phyloP scores from a whole-genome alignment of 371 early-diverging fungal genomes.

The Circinella minor region DNA sequence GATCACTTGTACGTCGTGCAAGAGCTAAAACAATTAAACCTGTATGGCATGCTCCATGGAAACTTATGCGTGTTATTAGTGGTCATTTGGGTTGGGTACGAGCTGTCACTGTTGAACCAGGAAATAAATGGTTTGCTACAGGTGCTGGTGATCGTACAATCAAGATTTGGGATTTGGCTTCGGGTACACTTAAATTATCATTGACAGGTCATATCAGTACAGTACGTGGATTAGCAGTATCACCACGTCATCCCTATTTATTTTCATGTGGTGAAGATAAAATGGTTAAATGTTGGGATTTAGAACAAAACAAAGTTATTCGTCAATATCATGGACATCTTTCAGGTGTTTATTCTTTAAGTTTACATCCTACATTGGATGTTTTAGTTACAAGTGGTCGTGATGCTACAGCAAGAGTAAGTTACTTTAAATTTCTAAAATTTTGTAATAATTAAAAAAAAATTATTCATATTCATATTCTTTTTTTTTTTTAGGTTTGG shows the following conservation, averaged over 20 bases:
- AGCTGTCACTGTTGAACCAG: slow-evolving; percentile 89
- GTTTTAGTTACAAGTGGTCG: slow-evolving; percentile 94
- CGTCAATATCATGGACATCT: slow-evolving; percentile 98
- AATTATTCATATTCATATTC: no score
- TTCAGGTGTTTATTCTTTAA: slow-evolving; percentile 89
- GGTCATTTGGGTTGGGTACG: slow-evolving; percentile 99
- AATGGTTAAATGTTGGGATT: slow-evolving; percentile 98
- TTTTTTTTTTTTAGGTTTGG: slow-evolving; percentile 70
- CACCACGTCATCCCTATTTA: slow-evolving; percentile 93
- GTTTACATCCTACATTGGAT: slow-evolving; percentile 93
- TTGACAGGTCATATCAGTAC: slow-evolving; percentile 97
- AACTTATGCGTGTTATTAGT: slow-evolving; percentile 94
- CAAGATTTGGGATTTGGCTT: slow-evolving; percentile 99
- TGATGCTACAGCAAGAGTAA: slow-evolving; percentile 91
- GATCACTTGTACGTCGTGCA: slow-evolving; percentile 65
- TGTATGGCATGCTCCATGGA: slow-evolving; percentile 99
- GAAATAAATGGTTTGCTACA: slow-evolving; percentile 97
- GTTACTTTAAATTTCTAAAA: no score
- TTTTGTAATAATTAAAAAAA: no score
- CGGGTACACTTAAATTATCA: slow-evolving; percentile 92
- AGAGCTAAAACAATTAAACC: slow-evolving; percentile 67
- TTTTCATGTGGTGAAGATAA: slow-evolving; percentile 98
- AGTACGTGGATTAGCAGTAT: slow-evolving; percentile 93
- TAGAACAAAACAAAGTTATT: slow-evolving; percentile 97
- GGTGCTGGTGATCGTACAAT: slow-evolving; percentile 97